A percentile compares a stretch with the other conserved stretches of the same genome.
Conservation (phyloP, 129 eudicot species). For the Mikania micrantha region DNA sequence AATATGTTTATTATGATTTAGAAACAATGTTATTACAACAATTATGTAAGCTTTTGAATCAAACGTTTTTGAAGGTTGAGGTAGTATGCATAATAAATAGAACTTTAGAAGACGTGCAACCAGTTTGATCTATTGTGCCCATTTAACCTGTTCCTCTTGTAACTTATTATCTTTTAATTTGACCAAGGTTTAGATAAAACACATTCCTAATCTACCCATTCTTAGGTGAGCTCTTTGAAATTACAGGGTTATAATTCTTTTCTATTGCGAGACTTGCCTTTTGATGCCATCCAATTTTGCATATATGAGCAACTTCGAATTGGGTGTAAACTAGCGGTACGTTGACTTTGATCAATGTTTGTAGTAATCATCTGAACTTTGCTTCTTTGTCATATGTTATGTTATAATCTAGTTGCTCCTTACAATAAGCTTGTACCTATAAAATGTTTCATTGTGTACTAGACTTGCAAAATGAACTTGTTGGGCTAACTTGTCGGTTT, state of each 20-base stretch:
- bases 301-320: conserved; percentile 80
- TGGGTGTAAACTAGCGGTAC: conserved; percentile 83
- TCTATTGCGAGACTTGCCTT: conserved; percentile 85
- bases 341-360: conserved; percentile 23
- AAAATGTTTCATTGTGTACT: neutral
- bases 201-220: neutral
- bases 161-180: neutral
- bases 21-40: neutral
- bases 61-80: neutral
- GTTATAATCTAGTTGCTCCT: neutral
- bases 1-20: neutral
- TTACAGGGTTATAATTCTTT: conserved; percentile 81
- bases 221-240: neutral
- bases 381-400: neutral
- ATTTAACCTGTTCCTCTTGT: neutral
- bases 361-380: neutral
- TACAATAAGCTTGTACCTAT: neutral
- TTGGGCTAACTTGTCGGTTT: neutral
- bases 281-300: conserved; percentile 90
- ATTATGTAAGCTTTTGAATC: neutral
- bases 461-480: neutral
- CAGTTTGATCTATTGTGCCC: neutral
- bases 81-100: neutral
- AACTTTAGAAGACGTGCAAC: neutral
- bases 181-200: neutral